These are phyloP conservation scores for Xerocomellus chrysenteron DNA, from an alignment of 768 basidiomycete genomes.

Conservation along the genomic window DNA sequence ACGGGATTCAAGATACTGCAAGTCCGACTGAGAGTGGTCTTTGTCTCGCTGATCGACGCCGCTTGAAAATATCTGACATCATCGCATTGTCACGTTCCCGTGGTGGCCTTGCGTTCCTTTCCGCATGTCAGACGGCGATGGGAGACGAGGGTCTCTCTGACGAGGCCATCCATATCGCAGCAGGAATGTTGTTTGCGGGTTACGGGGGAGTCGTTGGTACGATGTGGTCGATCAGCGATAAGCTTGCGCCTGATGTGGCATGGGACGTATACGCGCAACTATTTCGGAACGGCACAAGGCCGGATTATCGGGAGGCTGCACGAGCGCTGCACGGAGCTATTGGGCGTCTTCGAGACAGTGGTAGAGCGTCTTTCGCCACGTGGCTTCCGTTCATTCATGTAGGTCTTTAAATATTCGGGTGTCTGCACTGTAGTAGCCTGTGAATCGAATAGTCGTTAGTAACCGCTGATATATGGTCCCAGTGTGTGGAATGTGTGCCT, in stretches of 20 bases:
- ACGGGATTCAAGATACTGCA: neutral
- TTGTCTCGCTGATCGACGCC: neutral
- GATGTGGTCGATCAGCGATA: conserved; percentile 44
- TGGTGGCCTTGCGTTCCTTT: conserved; percentile 40
- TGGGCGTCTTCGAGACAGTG: neutral
- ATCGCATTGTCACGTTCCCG: conserved; percentile 4
- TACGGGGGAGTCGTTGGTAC: conserved; percentile 38
- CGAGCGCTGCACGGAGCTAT: neutral
- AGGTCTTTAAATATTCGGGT: too few species aligned
- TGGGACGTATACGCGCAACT: neutral
- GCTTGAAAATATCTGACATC: neutral
- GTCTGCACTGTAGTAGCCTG: too few species aligned
- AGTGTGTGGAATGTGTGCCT: too few species aligned
- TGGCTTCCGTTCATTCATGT: too few species aligned
- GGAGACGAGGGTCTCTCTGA: too few species aligned
- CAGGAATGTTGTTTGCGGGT: conserved; percentile 37
- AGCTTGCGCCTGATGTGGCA: neutral
- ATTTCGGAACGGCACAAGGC: neutral
- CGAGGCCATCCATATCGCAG: too few species aligned
- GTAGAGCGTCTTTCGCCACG: too few species aligned
- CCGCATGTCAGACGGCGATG: conserved; percentile 39
- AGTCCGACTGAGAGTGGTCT: too few species aligned
- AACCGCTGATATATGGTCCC: too few species aligned
- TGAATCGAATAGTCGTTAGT: too few species aligned
- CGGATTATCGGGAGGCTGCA: neutral